Base-by-base conservation (phyloP, 495 filamentous ascomycete species). In the Aspergillus kassunensis region DNA sequence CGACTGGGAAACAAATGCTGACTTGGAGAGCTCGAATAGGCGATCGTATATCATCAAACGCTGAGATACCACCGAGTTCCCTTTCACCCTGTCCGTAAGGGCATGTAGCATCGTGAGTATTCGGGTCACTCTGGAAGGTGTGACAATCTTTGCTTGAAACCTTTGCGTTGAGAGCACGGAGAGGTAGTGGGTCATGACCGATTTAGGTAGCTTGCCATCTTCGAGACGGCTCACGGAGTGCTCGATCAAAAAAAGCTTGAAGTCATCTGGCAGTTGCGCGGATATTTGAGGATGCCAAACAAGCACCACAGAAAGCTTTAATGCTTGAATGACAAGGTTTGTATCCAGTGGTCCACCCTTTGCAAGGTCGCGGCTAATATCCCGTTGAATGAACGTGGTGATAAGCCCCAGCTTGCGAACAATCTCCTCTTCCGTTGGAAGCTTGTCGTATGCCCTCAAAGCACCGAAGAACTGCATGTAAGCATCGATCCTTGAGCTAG, bases 401-500 rank as follows among this genome's bases (percentile, higher is more conserved):
- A 97, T 75, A 11, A 86, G 65, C 12, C 77, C 77, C 61, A 96
- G 81, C 62, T 92, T 91, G n/a, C 79, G 79, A 36, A 77, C 74
- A 60, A 96, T 74, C 13, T 85, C 83, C 33, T 85, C 79, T 20
- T 80, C 72, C 30, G 90, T 81, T 1, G 87, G 87, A 11, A 90
- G 63, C 33, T 85, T 84, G 45, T 91, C 87, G 44, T 91, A 93
- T 7, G 86, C 82, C 54, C 87, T 84, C 48, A 95, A 67, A 11
- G 83, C 81, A n/a, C 80, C 80, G 16, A 85, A 81, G 41, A 98
- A 75, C 53, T 85, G 83, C 61, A 83, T 80, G 62, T 98, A 97
- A 15, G 90, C 86, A 68, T 98, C 93, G n/a, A 92, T 61, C 56
- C 86, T 83, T 10, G 82, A 82, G 40, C 77, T 78, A 29, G 84